These are phyloP conservation scores for Chionographis japonica DNA, from an alignment of 106 monocot genomes.

Conservation along the genomic window DNA sequence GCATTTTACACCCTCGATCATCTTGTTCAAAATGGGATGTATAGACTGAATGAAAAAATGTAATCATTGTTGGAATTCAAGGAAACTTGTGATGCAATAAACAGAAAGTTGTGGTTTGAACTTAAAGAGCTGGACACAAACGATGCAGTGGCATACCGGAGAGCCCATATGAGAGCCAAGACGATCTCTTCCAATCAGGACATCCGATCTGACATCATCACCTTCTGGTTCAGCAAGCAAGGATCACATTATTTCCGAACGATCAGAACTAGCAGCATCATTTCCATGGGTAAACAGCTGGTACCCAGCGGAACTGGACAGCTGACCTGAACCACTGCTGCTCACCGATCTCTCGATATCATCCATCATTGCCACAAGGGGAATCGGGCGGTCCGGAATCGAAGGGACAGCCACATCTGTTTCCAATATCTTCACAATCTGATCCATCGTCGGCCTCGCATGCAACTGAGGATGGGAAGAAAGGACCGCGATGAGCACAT, in stretches of 20 bases:
- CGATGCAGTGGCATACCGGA: too few species aligned
- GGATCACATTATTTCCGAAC: conserved; percentile 8
- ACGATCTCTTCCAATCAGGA: too few species aligned
- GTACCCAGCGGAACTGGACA: conserved; percentile 51
- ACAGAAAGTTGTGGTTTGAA: too few species aligned
- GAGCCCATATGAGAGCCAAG: too few species aligned
- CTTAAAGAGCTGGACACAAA: too few species aligned
- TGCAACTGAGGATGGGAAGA: conserved; percentile 84
- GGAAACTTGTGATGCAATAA: too few species aligned
- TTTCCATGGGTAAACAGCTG: conserved; percentile 30
- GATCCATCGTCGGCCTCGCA: conserved; percentile 88
- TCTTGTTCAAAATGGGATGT: too few species aligned
- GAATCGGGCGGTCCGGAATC: conserved; percentile 74
- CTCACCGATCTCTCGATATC: conserved; percentile 77
- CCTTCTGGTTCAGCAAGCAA: not conserved
- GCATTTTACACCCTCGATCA: too few species aligned
- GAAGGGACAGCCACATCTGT: conserved; percentile 37
- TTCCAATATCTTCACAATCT: conserved; percentile 76
- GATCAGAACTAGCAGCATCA: conserved; percentile 20
- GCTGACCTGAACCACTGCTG: conserved; percentile 65
- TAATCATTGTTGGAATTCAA: too few species aligned
- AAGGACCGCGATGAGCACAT: conserved; percentile 70
- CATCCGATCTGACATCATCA: too few species aligned
- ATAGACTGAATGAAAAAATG: too few species aligned
- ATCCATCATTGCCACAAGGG: conserved; percentile 45